Evolutionary conservation across 345 rosid genomes (phyloP), one percentile per base, ranked within the genome.

Genomic region (Camelina neglecta): DNA sequence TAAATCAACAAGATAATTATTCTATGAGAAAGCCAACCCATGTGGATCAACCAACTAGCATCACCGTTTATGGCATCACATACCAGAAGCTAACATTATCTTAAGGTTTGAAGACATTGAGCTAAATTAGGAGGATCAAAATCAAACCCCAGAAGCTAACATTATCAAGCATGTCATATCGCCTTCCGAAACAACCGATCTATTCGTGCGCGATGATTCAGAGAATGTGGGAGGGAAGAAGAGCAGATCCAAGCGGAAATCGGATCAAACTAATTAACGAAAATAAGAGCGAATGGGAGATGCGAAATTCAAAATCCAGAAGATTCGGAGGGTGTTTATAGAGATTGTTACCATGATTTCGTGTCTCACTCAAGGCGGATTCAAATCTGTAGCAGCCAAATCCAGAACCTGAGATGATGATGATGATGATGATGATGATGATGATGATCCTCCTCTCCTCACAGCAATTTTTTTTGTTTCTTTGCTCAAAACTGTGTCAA

Each of bases 271-370:
- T 21, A 21, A 55, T 13, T 6, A 12, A 45, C 41, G 11, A 65
- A 55, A 44, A 31, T 45, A 47, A 44, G 47, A 41, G 42, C 18
- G 26, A 69, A 69, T 42, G 44, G 31, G 35, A 58, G 8, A 16
- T 70, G 56, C 33, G 21, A 69, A 29, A 55, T 41, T 26, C 31
- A 26, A 3, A 3, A 56, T 26, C 4, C 35, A 29, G 54, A 24
- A 16, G 64, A 36, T 18, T 0, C 5, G 10, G 1, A 26, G 11
- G 57, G 31, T 16, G n/a, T 16, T 21, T 13, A 12, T 4, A 2
- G n/a, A 73, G 64, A 73, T 20, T 18, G 11, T 65, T 56, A 74
- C 77, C 77, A 74, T 74, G 77, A 15, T 56, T 74, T 56, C 41
- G 65, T 44, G 33, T 42, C 29, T 31, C 69, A 54, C 42, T 31